Percentiles rank a stretch among this genome's conserved stretches.
These are phyloP conservation scores for Mycena galopus DNA, from an alignment of 768 basidiomycete genomes.

Conservation along the genomic window DNA sequence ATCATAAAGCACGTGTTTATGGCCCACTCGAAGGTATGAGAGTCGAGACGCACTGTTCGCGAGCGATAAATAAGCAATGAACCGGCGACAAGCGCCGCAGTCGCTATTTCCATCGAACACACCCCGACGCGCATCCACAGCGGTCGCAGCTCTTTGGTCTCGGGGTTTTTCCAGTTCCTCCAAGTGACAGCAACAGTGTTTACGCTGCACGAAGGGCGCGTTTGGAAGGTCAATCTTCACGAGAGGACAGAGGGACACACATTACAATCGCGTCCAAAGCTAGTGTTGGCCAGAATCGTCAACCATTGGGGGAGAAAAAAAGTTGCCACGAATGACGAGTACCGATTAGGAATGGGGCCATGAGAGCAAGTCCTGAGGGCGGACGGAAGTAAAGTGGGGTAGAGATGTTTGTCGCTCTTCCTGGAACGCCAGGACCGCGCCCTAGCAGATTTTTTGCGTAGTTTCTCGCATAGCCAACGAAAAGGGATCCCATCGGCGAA, in stretches of 20 bases:
- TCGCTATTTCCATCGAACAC: conserved; percentile 29
- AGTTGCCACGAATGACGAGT: background rate
- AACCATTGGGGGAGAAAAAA: background rate
- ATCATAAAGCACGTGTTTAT: background rate
- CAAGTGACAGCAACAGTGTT: conserved; percentile 29
- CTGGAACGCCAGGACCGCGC: conserved; percentile 11
- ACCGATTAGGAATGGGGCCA: conserved; percentile 23
- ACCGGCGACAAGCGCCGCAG: conserved; percentile 15
- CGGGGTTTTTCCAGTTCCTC: conserved; percentile 19
- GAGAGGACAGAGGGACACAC: background rate
- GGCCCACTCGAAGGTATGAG: background rate
- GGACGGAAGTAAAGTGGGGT: conserved; percentile 10
- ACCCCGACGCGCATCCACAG: conserved; percentile 17
- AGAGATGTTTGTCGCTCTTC: conserved; percentile 2
- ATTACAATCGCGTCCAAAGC: conserved; percentile 19
- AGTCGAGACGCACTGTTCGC: conserved; percentile 25
- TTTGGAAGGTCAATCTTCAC: background rate
- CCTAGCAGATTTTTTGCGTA: conserved; percentile 18
- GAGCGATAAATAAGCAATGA: conserved; percentile 25
- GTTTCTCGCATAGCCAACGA: conserved; percentile 19
- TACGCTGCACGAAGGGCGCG: background rate
- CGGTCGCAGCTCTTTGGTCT: conserved; percentile 12
- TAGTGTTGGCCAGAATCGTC: conserved; percentile 6
- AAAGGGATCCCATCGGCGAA: conserved; percentile 9
- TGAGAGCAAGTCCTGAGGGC: conserved; percentile 16